Percentiles rank a stretch among this genome's conserved stretches.
Conservation (phyloP, 2,329 filamentous ascomycete species). For the Helotiales sp. region DNA sequence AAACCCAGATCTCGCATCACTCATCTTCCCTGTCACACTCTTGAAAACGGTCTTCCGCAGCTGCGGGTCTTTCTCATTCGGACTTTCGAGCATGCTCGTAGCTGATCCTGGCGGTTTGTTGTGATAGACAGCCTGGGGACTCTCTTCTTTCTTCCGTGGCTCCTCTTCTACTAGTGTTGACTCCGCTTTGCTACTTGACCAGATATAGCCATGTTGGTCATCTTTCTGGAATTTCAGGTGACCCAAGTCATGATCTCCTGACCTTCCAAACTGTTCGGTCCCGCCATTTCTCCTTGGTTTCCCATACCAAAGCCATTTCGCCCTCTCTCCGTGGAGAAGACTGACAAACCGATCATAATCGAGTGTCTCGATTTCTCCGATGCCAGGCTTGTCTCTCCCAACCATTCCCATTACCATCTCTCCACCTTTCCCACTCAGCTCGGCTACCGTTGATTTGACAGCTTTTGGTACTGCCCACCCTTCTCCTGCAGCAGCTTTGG, state of each 20-base stretch:
- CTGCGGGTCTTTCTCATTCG: constrained; percentile 60
- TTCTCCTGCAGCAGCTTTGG: constrained; percentile 87
- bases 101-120: constrained; percentile 52
- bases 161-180: constrained; percentile 59
- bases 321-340: constrained; percentile 77
- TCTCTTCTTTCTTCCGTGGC: constrained; percentile 49
- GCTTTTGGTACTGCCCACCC: constrained; percentile 92
- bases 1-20: constrained; percentile 80
- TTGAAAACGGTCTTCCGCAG: constrained; percentile 73
- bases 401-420: constrained; percentile 97
- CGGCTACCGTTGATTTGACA: constrained; percentile 93
- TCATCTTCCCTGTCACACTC: constrained; percentile 78
- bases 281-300: constrained; percentile 72
- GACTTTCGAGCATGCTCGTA: constrained; percentile 53
- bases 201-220: constrained; percentile 53
- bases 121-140: constrained; percentile 51
- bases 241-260: constrained; percentile 50
- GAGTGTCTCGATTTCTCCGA: constrained; percentile 89
- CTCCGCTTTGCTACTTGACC: constrained; percentile 56
- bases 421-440: constrained; percentile 90
- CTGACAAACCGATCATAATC: constrained; percentile 85
- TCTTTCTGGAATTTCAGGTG: constrained; percentile 61
- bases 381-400: constrained; percentile 80
- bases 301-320: constrained; percentile 95
- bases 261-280: constrained; percentile 52